Percentiles rank a stretch among this genome's conserved stretches.
Conservation (phyloP, 2,329 filamentous ascomycete species). For the Aureobasidium vineae region DNA sequence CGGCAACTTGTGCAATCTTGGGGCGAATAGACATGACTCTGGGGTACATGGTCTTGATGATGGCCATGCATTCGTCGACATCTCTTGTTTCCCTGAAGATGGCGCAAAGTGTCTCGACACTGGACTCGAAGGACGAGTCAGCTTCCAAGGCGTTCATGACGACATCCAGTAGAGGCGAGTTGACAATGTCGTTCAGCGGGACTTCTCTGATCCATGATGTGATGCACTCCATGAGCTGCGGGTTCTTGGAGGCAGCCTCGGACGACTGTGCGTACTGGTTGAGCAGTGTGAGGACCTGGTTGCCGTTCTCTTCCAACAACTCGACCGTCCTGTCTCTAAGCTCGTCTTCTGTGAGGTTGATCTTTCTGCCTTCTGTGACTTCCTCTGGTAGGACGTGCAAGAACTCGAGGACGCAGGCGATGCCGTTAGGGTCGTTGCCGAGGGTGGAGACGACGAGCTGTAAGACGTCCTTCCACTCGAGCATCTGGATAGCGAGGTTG, state of each 20-base stretch:
- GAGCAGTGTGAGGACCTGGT: slow-evolving; percentile 81
- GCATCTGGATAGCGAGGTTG: slow-evolving; percentile 94
- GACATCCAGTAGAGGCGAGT: slow-evolving; percentile 78
- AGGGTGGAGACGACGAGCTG: slow-evolving; percentile 75
- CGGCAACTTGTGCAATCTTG: slow-evolving; percentile 70
- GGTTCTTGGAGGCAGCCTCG: slow-evolving; percentile 79
- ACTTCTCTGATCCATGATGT: slow-evolving; percentile 97
- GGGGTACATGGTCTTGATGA: slow-evolving; percentile 80
- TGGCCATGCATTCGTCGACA: slow-evolving; percentile 81
- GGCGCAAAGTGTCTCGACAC: slow-evolving; percentile 87
- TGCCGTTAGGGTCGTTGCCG: slow-evolving; percentile 70
- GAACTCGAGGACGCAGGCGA: slow-evolving; percentile 91
- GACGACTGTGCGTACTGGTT: slow-evolving; percentile 91
- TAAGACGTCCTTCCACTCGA: slow-evolving; percentile 90
- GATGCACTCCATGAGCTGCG: slow-evolving; percentile 89
- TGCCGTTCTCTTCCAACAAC: slow-evolving; percentile 84
- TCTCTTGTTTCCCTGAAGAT: slow-evolving; percentile 91
- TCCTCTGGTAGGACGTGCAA: slow-evolving; percentile 96
- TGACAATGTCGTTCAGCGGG: slow-evolving; percentile 75
- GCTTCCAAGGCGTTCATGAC: slow-evolving; percentile 74
- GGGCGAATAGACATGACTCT: slow-evolving; percentile 72
- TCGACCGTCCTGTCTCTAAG: slow-evolving; percentile 80
- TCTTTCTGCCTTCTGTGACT: slow-evolving; percentile 98
- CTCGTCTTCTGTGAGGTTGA: slow-evolving; percentile 98
- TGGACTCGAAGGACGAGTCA: slow-evolving; percentile 78